Evolutionary conservation across 768 basidiomycete genomes (phyloP), one percentile per base, ranked within the genome.

Genomic region (Mycena leptocephala): DNA sequence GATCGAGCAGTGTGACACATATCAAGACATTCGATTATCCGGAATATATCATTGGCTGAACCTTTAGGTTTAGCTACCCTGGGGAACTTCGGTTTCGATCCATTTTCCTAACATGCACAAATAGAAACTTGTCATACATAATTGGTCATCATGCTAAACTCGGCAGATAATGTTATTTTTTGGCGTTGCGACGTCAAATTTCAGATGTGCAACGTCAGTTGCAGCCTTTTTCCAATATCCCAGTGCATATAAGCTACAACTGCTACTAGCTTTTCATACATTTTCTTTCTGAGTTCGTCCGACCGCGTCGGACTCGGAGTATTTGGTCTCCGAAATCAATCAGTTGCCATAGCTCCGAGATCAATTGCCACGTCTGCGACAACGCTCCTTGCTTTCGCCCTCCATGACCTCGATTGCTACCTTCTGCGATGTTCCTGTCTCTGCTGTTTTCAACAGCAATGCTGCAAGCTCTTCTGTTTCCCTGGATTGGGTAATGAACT

Each of bases 401-500:
- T 26, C 41, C 56, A 70, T 70, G 56, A 33, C 48, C 56, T 30
- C 48, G 16, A 30, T n/a, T 20, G 32, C 30, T 30, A 70, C 69
- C 11, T 62, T 70, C 68, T 70, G 56, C 58, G 20, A 33, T 61
- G 22, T 62, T 9, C 14, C 56, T 26, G n/a, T 62, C 11, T 48
- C 58, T 9, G 24, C 46, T 41, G 33, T 8, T 5, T 64, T 63
- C 37, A 35, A 72, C 48, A 7, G 9, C 61, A 24, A 62, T 24
- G 22, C 70, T 48, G 28, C 70, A 30, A 32, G 13, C 35, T 63
- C 61, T 55, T 48, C 10, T 53, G 48, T 72, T 24, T 72, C 48
- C 41, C 48, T 72, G 46, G 70, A 48, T 24, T 72, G 70, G 70
- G 28, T 72, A 11, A 35, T 71, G 2, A 71, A 62, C 46, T 61